A percentile compares a stretch with the other conserved stretches of the same genome.
Conservation (phyloP, 768 basidiomycete species). For the Tylopilus vinaceipallidus region DNA sequence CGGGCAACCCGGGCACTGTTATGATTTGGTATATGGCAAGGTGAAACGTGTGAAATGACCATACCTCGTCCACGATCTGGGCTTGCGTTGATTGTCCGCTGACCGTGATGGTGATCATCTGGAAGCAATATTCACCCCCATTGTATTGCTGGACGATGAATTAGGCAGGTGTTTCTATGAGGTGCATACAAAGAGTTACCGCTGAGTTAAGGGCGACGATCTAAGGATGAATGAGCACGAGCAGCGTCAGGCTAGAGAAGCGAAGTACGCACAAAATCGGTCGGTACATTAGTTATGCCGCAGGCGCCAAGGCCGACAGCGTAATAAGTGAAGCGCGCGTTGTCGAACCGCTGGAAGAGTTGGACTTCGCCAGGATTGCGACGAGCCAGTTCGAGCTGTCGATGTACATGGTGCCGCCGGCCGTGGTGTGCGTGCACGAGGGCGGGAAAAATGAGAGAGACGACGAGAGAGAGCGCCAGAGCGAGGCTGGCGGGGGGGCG, state of each 20-base stretch:
- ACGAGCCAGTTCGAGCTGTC: slow-evolving; percentile 20
- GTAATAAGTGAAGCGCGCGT: slow-evolving; percentile 37
- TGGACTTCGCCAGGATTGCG: slow-evolving; percentile 26
- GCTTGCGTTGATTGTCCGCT: slow-evolving; percentile 58
- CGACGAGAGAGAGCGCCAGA: slow-evolving; percentile 17
- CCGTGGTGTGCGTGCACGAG: slow-evolving; percentile 22
- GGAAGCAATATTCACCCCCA: slow-evolving; percentile 51
- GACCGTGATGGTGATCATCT: slow-evolving; percentile 59
- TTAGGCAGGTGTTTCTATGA: slow-evolving; percentile 1
- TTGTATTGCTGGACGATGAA: slow-evolving; percentile 49
- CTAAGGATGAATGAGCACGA: slow-evolving; percentile 30
- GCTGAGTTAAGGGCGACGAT: slow-evolving; percentile 48
- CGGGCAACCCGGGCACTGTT: slow-evolving; percentile 67
- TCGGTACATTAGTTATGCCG: slow-evolving; percentile 27
- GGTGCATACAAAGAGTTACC: slow-evolving; percentile 12
- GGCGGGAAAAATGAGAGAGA: slow-evolving; percentile 18
- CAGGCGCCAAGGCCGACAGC: slow-evolving; percentile 46
- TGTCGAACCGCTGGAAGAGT: slow-evolving; percentile 22
- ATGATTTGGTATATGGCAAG: background rate
- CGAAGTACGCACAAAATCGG: slow-evolving; percentile 35
- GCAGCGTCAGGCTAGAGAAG: background rate
- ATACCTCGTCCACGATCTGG: slow-evolving; percentile 59
- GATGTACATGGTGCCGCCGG: slow-evolving; percentile 24
- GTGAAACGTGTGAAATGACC: background rate
- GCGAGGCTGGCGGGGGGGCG: slow-evolving; percentile 20